Evolutionary conservation across 768 basidiomycete species (phyloP).

Genomic region (Inosperma sp.): DNA sequence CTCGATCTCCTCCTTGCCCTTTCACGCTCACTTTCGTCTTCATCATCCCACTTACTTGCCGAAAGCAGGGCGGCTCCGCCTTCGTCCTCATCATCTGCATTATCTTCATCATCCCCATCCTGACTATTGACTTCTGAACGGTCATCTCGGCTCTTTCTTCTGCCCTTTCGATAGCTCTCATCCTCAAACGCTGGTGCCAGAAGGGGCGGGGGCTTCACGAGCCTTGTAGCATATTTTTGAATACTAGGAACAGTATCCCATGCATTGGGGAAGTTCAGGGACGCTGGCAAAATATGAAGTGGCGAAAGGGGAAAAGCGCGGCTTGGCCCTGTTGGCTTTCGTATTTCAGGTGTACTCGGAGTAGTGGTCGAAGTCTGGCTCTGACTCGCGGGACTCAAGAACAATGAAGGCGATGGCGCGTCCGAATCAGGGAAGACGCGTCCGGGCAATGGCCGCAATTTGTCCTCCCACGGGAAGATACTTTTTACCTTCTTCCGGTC

Average conservation of each 20-base stretch:
- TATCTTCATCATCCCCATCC: slow-evolving; percentile 80
- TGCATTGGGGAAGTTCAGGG: slow-evolving; percentile 68
- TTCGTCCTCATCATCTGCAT: slow-evolving; percentile 57
- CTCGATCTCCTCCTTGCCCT: slow-evolving; percentile 29
- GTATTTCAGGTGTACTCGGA: slow-evolving; percentile 35
- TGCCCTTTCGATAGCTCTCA: slow-evolving; percentile 34
- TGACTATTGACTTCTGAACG: slow-evolving; percentile 64
- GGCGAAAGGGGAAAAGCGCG: slow-evolving; percentile 36
- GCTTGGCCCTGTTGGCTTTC: slow-evolving; percentile 18
- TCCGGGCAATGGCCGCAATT: slow-evolving; percentile 57
- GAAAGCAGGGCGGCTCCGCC: slow-evolving; percentile 32
- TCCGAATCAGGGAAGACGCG: slow-evolving; percentile 73
- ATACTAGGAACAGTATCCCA: slow-evolving; percentile 85
- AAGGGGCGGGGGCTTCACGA: slow-evolving; percentile 47
- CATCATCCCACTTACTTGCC: slow-evolving; percentile 30
- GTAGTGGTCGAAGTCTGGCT: slow-evolving; percentile 36
- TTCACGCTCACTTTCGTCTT: slow-evolving; percentile 36
- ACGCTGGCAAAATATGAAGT: slow-evolving; percentile 48
- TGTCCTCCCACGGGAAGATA: slow-evolving; percentile 95
- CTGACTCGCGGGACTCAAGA: slow-evolving; percentile 33
- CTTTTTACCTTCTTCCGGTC: slow-evolving; percentile 68
- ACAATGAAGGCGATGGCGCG: slow-evolving; percentile 46
- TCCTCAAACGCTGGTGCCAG: slow-evolving; percentile 50
- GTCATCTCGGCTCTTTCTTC: slow-evolving; percentile 47
- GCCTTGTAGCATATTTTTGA: slow-evolving; percentile 62